These are phyloP conservation scores for Dicorynia guianensis DNA, from an alignment of 306 rosid genomes.

Conservation along the genomic window DNA sequence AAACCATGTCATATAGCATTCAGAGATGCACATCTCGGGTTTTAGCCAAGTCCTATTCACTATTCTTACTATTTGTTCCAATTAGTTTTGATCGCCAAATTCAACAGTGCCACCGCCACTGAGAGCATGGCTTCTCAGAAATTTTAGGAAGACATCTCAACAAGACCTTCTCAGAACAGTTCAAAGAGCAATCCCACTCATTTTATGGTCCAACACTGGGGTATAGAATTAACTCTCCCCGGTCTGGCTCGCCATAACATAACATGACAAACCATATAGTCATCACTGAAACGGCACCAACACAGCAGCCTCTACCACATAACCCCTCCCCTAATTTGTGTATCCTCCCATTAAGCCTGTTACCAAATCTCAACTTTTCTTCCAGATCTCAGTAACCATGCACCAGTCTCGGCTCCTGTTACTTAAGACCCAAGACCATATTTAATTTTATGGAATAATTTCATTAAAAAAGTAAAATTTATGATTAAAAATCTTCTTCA, in stretches of 20 bases:
- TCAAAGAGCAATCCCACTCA: neutral
- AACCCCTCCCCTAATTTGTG: conserved; percentile 60
- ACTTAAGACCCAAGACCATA: too few relatives aligned
- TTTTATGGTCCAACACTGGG: neutral
- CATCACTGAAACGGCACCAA: neutral
- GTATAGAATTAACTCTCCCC: neutral
- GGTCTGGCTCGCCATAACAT: too few relatives aligned
- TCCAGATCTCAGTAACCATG: too few relatives aligned
- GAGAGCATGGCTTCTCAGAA: neutral
- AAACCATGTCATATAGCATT: neutral
- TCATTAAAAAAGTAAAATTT: too few relatives aligned
- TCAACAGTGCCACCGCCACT: conserved; percentile 8
- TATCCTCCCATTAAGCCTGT: neutral
- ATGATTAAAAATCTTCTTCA: too few relatives aligned
- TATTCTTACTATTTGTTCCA: neutral
- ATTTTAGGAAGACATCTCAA: neutral
- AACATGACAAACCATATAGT: neutral
- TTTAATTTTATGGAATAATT: too few relatives aligned
- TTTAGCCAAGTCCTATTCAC: neutral
- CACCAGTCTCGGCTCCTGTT: too few relatives aligned
- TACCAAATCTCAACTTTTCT: conserved; percentile 36
- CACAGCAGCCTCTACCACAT: conserved; percentile 50
- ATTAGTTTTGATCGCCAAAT: neutral
- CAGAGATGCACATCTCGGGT: neutral
- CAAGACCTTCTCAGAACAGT: neutral